Percentiles rank a stretch among this genome's conserved stretches.
phyloP scores from a whole-genome alignment of 192 early-diverging fungal genomes.

The Coemansia sp. region DNA sequence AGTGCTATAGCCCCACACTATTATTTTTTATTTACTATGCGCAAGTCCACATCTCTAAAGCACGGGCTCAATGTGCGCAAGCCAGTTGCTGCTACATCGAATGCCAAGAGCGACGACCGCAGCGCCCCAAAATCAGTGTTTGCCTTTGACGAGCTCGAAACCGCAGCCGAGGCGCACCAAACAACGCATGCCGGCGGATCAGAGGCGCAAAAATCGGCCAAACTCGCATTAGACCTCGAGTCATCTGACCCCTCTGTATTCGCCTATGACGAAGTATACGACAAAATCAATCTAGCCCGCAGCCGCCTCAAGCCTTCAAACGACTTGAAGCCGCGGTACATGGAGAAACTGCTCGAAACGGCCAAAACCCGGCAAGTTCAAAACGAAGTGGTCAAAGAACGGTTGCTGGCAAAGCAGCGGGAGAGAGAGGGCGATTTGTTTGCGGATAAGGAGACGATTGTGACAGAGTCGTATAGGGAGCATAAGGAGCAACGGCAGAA shows the following conservation, averaged over 20 bases:
- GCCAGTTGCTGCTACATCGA: slow-evolving; percentile 1
- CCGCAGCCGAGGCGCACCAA: background rate
- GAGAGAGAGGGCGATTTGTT: slow-evolving; percentile 36
- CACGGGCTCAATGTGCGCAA: slow-evolving; percentile 43
- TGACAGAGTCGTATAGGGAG: slow-evolving; percentile 41
- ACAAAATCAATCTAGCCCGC: slow-evolving; percentile 20
- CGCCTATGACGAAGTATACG: slow-evolving; percentile 50
- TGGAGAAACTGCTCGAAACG: slow-evolving; percentile 44
- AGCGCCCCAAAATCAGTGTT: slow-evolving; percentile 22
- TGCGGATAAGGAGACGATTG: slow-evolving; percentile 46
- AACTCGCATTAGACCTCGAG: slow-evolving; percentile 18
- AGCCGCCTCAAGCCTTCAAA: slow-evolving; percentile 11
- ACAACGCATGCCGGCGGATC: slow-evolving; percentile 8
- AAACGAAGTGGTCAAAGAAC: slow-evolving; percentile 34
- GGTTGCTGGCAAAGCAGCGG: slow-evolving; percentile 39
- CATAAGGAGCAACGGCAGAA: slow-evolving; percentile 38
- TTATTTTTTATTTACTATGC: slow-evolving; percentile 12
- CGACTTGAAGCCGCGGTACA: slow-evolving; percentile 44
- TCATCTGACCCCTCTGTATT: slow-evolving; percentile 31
- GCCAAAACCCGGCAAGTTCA: slow-evolving; percentile 45
- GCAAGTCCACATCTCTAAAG: slow-evolving; percentile 35
- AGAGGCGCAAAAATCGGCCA: slow-evolving; percentile 15
- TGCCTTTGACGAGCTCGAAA: background rate
- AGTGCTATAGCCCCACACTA: background rate
- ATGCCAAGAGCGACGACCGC: background rate